Evolutionary conservation across 495 filamentous ascomycete species (phyloP), one percentile per base, ranked within the genome.

Genomic region (Sphaerosporella brunnea): DNA sequence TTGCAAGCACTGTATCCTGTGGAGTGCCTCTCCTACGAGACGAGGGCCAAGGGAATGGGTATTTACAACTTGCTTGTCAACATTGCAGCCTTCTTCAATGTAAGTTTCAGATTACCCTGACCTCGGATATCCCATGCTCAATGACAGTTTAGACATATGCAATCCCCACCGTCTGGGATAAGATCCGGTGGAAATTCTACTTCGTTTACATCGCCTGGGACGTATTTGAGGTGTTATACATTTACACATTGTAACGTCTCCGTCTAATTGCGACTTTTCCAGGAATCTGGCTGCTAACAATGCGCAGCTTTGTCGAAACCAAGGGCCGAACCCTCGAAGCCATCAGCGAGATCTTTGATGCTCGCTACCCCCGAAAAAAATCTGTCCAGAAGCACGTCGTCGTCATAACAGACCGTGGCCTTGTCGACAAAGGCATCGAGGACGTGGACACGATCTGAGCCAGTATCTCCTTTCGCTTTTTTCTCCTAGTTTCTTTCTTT

Each of bases 41-140:
- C 68, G 25, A 71, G 78, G 15, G 79, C 74, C 8, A 82, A 82
- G 61, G 78, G 78, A 0, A 77, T 79, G 68, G 78, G 64, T 2
- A 55, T 62, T 10, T 73, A 69, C 36, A 72, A 72, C 23, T 66
- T 74, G 50, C 64, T 72, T 32, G 66, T 75, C 46, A 71, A 70
- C 55, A 63, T 69, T 36, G 73, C 73, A 9, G 68, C 68, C 18
- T 78, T 79, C 55, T 67, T 77, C 64, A 80, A 74, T 60, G 35
- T 37, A 73, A 68, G 20, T 37, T n/a, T n/a, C n/a, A n/a, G n/a
- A n/a, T n/a, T n/a, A n/a, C n/a, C n/a, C n/a, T n/a, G n/a, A n/a
- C n/a, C n/a, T n/a, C n/a, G n/a, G n/a, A n/a, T n/a, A n/a, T n/a
- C n/a, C n/a, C n/a, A n/a, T n/a, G n/a, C n/a, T n/a, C n/a, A n/a